These are phyloP conservation scores for Saccharomyces kudriavzevii DNA, from an alignment of 805 yeast species.

Conservation along the genomic window DNA sequence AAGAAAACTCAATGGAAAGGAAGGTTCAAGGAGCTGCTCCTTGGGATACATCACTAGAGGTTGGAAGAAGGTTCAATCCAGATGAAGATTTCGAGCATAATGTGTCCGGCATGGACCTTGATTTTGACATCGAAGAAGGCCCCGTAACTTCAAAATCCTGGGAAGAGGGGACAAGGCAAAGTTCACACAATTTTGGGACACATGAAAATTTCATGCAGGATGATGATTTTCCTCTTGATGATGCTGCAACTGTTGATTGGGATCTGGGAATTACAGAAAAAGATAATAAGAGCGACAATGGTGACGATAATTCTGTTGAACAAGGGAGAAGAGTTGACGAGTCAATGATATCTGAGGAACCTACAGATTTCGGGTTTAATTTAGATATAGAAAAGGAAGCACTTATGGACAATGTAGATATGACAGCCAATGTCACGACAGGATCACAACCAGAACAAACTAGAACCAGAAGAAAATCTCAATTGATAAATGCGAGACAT, in stretches of 20 bases:
- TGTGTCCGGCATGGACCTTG: slow-evolving; percentile 22
- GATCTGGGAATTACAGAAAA: slow-evolving; percentile 22
- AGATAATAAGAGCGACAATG: slow-evolving; percentile 11
- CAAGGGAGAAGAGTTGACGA: slow-evolving; percentile 46
- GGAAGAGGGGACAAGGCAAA: slow-evolving; percentile 24
- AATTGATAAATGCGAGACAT: slow-evolving; percentile 8
- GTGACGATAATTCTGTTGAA: slow-evolving; percentile 56
- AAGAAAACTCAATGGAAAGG: slow-evolving; percentile 19
- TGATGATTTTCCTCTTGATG: slow-evolving; percentile 27
- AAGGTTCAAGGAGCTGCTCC: slow-evolving; percentile 28
- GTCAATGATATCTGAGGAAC: slow-evolving; percentile 17
- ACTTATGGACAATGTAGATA: slow-evolving; percentile 25
- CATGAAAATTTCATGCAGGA: slow-evolving; percentile 4
- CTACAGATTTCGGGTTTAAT: slow-evolving; percentile 46
- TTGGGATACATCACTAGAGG: slow-evolving; percentile 28
- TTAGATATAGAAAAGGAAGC: slow-evolving; percentile 38
- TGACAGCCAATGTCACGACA: slow-evolving; percentile 21
- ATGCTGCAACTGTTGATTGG: slow-evolving; percentile 21
- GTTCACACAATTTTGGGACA: slow-evolving; percentile 1
- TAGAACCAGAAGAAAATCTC: slow-evolving; percentile 8
- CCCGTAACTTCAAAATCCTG: slow-evolving; percentile 13
- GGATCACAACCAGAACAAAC: slow-evolving; percentile 2
- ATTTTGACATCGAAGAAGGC: slow-evolving; percentile 29
- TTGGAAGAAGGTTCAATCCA: slow-evolving; percentile 24
- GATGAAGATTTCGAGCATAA: slow-evolving; percentile 16